Conservation (phyloP, 495 filamentous ascomycete genomes). For the Chaetomium tenue region DNA sequence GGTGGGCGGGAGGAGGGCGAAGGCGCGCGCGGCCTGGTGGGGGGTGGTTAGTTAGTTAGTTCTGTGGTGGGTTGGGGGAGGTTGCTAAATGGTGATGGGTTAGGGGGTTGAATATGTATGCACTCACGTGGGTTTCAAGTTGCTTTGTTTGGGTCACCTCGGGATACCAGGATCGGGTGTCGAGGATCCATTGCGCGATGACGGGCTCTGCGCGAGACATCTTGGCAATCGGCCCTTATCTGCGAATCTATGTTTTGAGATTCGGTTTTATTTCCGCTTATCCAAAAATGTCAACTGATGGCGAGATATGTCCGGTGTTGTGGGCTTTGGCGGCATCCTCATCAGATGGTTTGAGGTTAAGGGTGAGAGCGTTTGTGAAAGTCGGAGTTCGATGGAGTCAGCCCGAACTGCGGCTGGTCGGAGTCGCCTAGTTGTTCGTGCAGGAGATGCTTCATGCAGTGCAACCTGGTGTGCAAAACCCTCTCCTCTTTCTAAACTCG, state of each 20-base stretch:
- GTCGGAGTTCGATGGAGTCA: too few relatives aligned
- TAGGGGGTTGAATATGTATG: not conserved
- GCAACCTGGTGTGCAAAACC: too few relatives aligned
- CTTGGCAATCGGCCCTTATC: not conserved
- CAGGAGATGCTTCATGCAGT: too few relatives aligned
- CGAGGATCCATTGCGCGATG: slow-evolving; percentile 49
- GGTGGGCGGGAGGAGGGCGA: slow-evolving; percentile 54
- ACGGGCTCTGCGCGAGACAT: slow-evolving; percentile 16
- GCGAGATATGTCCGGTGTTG: too few relatives aligned
- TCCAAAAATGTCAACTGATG: too few relatives aligned
- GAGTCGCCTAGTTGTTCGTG: too few relatives aligned
- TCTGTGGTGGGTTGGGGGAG: too few relatives aligned
- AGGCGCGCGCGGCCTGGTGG: slow-evolving; percentile 51
- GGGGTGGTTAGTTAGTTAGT: not conserved
- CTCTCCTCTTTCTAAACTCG: too few relatives aligned
- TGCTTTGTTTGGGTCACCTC: slow-evolving; percentile 41
- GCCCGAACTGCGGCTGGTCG: too few relatives aligned
- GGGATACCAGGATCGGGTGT: slow-evolving; percentile 48
- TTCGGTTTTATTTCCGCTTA: not conserved
- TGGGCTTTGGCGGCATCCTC: too few relatives aligned
- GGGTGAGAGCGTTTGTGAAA: too few relatives aligned
- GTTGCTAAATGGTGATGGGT: not conserved
- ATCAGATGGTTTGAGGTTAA: too few relatives aligned
- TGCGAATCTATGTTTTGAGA: not conserved
- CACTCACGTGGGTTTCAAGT: slow-evolving; percentile 42